These are phyloP conservation scores for Aspergillus diversus DNA, from an alignment of 495 filamentous ascomycete genomes.

Conservation along the genomic window DNA sequence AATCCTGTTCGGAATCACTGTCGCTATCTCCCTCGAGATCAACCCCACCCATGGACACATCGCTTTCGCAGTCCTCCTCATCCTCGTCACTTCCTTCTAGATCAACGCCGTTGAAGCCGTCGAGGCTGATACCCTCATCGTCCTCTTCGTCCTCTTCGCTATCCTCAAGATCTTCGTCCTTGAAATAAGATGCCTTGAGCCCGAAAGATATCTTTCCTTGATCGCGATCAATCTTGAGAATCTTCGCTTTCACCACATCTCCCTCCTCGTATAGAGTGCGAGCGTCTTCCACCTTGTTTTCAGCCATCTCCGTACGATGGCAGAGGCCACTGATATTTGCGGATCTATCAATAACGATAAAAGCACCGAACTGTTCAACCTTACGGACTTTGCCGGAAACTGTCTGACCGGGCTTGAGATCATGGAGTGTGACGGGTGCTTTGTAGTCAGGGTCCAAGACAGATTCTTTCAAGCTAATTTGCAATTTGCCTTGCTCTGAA, in stretches of 20 bases:
- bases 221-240: slow-evolving; percentile 74
- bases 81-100: slow-evolving; percentile 43
- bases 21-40: slow-evolving; percentile 57
- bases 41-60: slow-evolving; percentile 53
- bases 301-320: slow-evolving; percentile 87
- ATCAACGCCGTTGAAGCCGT: slow-evolving; percentile 47
- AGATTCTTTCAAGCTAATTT: slow-evolving; percentile 86
- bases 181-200: slow-evolving; percentile 89
- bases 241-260: slow-evolving; percentile 86
- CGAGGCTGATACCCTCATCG: slow-evolving; percentile 49
- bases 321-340: slow-evolving; percentile 88
- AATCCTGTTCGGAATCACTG: slow-evolving; percentile 40
- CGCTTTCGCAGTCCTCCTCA: slow-evolving; percentile 52
- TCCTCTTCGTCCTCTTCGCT: slow-evolving; percentile 53
- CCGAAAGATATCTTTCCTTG: slow-evolving; percentile 83
- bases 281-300: slow-evolving; percentile 75
- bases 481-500: slow-evolving; percentile 64
- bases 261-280: slow-evolving; percentile 83
- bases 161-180: slow-evolving; percentile 64
- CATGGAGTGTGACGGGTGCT: slow-evolving; percentile 65
- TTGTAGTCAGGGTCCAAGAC: slow-evolving; percentile 79
- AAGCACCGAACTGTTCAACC: slow-evolving; percentile 92
- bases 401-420: slow-evolving; percentile 76
- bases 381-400: slow-evolving; percentile 89
- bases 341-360: slow-evolving; percentile 85